Evolutionary conservation across 768 basidiomycete species (phyloP).

Genomic region (Calocybe gangraenosa): DNA sequence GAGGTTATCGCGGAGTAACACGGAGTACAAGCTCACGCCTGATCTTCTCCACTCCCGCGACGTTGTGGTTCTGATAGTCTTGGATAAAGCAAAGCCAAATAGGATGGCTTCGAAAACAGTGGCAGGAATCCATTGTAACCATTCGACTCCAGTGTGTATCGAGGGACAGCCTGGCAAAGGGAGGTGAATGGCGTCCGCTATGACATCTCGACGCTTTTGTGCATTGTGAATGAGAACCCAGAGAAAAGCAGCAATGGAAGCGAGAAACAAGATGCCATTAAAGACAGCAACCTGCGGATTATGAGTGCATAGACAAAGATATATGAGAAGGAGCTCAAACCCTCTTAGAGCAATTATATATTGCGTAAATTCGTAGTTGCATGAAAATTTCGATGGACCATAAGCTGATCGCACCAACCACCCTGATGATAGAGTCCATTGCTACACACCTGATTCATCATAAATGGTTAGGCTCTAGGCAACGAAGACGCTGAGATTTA

Average conservation of each 20-base stretch:
- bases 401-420: conserved; percentile 39
- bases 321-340: conserved; percentile 19
- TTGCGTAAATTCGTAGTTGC: conserved; percentile 41
- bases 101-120: conserved; percentile 35
- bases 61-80: conserved; percentile 19
- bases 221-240: conserved; percentile 37
- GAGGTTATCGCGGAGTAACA: conserved; percentile 41
- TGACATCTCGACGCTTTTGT: conserved; percentile 28
- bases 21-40: conserved; percentile 24
- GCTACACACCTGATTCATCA: conserved; percentile 43
- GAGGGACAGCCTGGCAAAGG: conserved; percentile 26
- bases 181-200: conserved; percentile 30
- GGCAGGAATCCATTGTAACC: conserved; percentile 14
- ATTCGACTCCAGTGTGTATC: conserved; percentile 12
- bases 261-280: conserved; percentile 34
- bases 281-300: conserved; percentile 30
- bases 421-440: conserved; percentile 38
- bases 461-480: too few species aligned
- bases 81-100: conserved; percentile 36
- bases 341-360: conserved; percentile 35
- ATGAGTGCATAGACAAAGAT: too few species aligned
- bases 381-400: conserved; percentile 49
- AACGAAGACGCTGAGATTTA: conserved; percentile 20
- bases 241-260: conserved; percentile 37
- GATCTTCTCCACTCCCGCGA: conserved; percentile 20